A percentile compares a stretch with the other conserved stretches of the same genome.
Conservation (phyloP, 2,329 filamentous ascomycete species). For the Fonsecaea monophora region DNA sequence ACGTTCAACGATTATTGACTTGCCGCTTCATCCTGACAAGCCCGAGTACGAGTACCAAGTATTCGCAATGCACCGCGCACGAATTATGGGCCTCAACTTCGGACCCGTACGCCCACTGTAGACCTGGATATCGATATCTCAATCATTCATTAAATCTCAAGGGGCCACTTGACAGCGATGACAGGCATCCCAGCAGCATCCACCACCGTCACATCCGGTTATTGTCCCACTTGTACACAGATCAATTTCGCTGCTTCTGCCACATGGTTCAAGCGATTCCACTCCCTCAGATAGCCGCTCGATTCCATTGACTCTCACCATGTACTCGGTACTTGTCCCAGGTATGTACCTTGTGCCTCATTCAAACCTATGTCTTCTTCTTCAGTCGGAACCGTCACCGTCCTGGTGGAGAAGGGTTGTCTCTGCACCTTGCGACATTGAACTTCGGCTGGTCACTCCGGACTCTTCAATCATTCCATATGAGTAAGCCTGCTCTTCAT, state of each 20-base stretch:
- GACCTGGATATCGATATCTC: neutral
- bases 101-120: neutral
- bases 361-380: neutral
- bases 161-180: neutral
- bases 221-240: neutral
- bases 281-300: neutral
- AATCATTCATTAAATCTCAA: constrained; percentile 1
- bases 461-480: neutral
- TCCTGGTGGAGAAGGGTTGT: neutral
- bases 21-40: neutral
- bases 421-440: neutral
- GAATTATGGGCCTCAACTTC: neutral
- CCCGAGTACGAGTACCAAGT: too few species aligned
- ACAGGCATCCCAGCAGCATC: neutral
- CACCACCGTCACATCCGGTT: neutral
- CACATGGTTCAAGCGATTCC: constrained; percentile 4
- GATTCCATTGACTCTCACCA: neutral
- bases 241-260: constrained; percentile 4
- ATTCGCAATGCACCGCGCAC: neutral
- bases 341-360: neutral
- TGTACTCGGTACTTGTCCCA: too few species aligned
- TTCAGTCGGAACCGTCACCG: neutral
- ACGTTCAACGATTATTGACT: neutral
- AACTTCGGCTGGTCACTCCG: neutral
- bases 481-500: neutral